A percentile compares a stretch with the other conserved stretches of the same genome.
phyloP scores from a whole-genome alignment of 1,284 basidiomycete species.

The Ceratobasidium sp. region DNA sequence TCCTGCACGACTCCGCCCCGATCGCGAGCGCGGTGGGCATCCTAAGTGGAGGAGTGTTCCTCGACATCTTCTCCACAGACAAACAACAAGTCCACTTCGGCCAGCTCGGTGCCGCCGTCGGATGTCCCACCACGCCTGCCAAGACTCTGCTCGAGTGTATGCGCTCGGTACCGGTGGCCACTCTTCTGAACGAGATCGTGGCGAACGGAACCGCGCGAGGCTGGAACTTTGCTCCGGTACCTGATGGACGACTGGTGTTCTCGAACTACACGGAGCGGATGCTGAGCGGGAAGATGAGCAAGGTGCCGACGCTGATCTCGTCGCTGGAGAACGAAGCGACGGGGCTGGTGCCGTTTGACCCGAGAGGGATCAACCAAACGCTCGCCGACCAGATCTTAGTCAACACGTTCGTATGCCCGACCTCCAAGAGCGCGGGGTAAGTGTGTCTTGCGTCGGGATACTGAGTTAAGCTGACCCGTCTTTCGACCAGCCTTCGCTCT shows the following conservation, averaged over 20 bases:
- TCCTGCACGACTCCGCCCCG: neutral
- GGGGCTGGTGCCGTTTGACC: slow-evolving; percentile 10
- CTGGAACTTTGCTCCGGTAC: slow-evolving; percentile 15
- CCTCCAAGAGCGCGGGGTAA: slow-evolving; percentile 15
- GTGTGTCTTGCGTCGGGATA: neutral
- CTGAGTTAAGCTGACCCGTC: neutral
- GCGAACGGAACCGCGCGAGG: slow-evolving; percentile 5
- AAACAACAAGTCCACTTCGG: slow-evolving; percentile 2
- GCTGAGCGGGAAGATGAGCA: slow-evolving; percentile 2
- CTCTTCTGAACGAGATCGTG: slow-evolving; percentile 4
- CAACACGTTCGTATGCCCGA: neutral
- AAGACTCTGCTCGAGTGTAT: slow-evolving; percentile 5
- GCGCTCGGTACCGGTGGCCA: neutral
- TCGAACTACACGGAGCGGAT: slow-evolving; percentile 15
- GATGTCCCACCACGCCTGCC: neutral
- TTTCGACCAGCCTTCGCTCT: neutral
- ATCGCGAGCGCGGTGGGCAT: neutral
- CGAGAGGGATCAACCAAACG: slow-evolving; percentile 9
- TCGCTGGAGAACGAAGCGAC: slow-evolving; percentile 22
- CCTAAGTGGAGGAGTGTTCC: neutral
- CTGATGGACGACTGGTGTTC: neutral
- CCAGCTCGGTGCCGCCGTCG: slow-evolving; percentile 2
- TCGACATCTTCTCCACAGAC: slow-evolving; percentile 17
- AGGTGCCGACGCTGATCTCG: slow-evolving; percentile 12
- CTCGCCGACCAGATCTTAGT: neutral